Evolutionary conservation across 73 alveolate species (phyloP).

Genomic region (Symbiodinium pilosum): DNA sequence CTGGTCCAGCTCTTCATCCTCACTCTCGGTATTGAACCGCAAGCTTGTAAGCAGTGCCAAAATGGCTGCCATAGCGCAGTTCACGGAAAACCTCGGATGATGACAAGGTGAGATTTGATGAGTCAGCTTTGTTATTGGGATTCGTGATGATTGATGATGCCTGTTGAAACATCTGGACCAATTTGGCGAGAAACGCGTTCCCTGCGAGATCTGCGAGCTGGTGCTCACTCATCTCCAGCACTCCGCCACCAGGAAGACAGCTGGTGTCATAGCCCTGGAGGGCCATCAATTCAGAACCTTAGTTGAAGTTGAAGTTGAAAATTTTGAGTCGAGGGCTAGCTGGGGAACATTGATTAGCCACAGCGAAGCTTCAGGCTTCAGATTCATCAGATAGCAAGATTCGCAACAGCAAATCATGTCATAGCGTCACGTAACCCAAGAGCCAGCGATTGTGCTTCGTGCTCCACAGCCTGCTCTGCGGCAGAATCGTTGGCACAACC

Average conservation of each 20-base stretch:
- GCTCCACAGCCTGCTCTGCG: background rate
- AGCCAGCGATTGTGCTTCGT: too few relatives aligned
- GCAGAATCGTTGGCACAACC: slow-evolving; percentile 32
- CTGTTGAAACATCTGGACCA: too few relatives aligned
- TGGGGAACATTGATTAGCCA: background rate
- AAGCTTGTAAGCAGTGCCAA: background rate
- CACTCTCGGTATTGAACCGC: background rate
- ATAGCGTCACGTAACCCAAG: too few relatives aligned
- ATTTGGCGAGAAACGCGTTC: too few relatives aligned
- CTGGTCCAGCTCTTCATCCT: background rate
- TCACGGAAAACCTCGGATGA: background rate
- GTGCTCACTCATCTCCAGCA: background rate
- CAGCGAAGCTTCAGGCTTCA: background rate
- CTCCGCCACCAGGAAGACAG: too few relatives aligned
- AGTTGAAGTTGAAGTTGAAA: too few relatives aligned
- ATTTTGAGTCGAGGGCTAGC: too few relatives aligned
- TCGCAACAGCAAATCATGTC: too few relatives aligned
- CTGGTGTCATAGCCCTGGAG: background rate
- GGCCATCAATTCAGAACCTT: background rate
- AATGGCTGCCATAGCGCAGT: background rate
- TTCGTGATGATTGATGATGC: too few relatives aligned
- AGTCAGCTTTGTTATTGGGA: too few relatives aligned
- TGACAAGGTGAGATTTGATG: background rate
- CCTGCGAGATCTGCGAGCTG: background rate
- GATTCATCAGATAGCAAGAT: background rate